Evolutionary conservation across 2,329 filamentous ascomycete species (phyloP).

Genomic region (Fusarium hostae): DNA sequence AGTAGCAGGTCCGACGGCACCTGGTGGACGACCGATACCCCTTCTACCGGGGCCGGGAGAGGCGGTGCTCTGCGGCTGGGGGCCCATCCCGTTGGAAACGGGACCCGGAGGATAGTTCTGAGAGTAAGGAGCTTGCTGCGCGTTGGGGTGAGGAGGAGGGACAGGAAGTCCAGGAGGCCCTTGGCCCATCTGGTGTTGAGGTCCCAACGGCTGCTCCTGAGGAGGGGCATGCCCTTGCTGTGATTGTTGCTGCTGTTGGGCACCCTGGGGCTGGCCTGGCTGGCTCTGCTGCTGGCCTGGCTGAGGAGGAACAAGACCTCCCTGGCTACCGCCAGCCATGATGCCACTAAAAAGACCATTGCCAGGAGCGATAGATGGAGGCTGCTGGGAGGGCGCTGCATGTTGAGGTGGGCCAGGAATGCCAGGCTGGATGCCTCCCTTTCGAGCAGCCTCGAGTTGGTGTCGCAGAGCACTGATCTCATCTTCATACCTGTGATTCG

Average conservation of each 20-base stretch:
- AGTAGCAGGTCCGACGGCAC: conserved; percentile 77
- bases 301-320: conserved; percentile 83
- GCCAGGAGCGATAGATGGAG: conserved; percentile 89
- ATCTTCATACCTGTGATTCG: conserved; percentile 82
- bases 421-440: conserved; percentile 65
- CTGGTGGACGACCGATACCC: conserved; percentile 73
- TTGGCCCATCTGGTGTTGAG: conserved; percentile 72
- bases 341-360: conserved; percentile 95
- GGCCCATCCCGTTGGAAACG: conserved; percentile 76
- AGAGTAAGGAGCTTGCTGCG: conserved; percentile 78
- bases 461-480: conserved; percentile 87
- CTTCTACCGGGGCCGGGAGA: conserved; percentile 87
- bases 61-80: conserved; percentile 85
- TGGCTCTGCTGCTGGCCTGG: conserved; percentile 69
- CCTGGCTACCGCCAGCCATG: conserved; percentile 89
- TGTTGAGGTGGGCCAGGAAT: conserved; percentile 79
- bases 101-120: conserved; percentile 72
- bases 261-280: conserved; percentile 57
- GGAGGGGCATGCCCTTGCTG: conserved; percentile 69
- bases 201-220: conserved; percentile 69
- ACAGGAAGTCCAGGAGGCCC: conserved; percentile 75
- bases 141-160: conserved; percentile 68
- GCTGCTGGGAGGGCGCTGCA: conserved; percentile 82
- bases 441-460: conserved; percentile 83
- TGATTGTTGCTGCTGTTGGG: conserved; percentile 58